Conservation (phyloP, 192 early-diverging fungal species). For the Coemansia sp. region DNA sequence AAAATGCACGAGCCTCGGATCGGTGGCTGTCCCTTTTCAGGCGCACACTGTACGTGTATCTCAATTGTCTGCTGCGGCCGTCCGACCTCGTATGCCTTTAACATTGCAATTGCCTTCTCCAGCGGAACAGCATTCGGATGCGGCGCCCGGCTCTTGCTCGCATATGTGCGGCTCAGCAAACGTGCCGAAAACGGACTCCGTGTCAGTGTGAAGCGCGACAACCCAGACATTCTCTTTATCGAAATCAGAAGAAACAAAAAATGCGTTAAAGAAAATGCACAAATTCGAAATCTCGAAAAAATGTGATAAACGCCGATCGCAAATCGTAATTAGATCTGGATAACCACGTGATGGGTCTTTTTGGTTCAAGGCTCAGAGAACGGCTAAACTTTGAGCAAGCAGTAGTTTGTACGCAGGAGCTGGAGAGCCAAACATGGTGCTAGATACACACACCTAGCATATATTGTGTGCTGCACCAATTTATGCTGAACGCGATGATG, state of each 20-base stretch:
- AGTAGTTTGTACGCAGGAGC: background rate
- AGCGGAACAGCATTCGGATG: constrained; percentile 57
- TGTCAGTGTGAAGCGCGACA: constrained; percentile 9
- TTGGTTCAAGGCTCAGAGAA: background rate
- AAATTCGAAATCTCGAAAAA: background rate
- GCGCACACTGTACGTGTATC: constrained; percentile 67
- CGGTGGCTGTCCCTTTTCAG: constrained; percentile 76
- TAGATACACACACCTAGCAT: background rate
- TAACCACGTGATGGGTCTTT: background rate
- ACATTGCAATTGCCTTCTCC: constrained; percentile 52
- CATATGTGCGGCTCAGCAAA: constrained; percentile 5
- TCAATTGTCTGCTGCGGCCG: constrained; percentile 63
- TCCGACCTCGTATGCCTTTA: constrained; percentile 68
- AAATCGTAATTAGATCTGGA: background rate
- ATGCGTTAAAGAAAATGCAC: background rate
- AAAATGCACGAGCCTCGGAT: constrained; percentile 78
- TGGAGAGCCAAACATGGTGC: background rate
- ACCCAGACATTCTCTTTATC: constrained; percentile 4
- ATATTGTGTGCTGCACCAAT: background rate
- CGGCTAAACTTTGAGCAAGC: background rate
- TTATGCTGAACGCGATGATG: background rate
- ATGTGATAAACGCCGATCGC: background rate
- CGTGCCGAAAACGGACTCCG: background rate
- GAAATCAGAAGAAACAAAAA: background rate
- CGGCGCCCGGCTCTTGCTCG: constrained; percentile 24